Conservation (phyloP, 768 basidiomycete genomes). For the Rhizopogon vinicolor region DNA sequence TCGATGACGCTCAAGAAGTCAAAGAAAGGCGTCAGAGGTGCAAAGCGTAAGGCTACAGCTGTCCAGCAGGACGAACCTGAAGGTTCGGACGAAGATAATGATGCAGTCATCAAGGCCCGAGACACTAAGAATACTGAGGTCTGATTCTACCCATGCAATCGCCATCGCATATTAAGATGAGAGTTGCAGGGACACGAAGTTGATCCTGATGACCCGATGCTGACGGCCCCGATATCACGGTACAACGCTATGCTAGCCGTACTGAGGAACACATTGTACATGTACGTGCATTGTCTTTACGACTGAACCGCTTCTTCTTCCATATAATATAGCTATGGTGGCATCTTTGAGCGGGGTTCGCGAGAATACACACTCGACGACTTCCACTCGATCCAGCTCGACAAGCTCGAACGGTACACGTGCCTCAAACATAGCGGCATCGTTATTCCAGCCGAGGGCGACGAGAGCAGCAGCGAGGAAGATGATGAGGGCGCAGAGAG, state of each 20-base stretch:
- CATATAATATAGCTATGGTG: conserved; percentile 61
- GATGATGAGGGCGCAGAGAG: conserved; percentile 56
- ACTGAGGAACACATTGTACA: conserved; percentile 78
- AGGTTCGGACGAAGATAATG: conserved; percentile 8
- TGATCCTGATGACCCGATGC: conserved; percentile 61
- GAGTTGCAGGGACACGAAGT: conserved; percentile 25
- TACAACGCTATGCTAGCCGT: conserved; percentile 91
- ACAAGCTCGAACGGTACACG: conserved; percentile 75
- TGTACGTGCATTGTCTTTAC: conserved; percentile 42
- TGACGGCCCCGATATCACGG: conserved; percentile 61
- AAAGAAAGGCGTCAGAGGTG: conserved; percentile 44
- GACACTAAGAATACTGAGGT: conserved; percentile 12
- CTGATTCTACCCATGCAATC: not conserved
- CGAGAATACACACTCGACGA: conserved; percentile 89
- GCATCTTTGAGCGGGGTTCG: conserved; percentile 79
- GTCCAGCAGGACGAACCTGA: conserved; percentile 5
- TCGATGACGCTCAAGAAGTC: conserved; percentile 65
- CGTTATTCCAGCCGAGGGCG: conserved; percentile 57
- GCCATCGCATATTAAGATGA: not conserved
- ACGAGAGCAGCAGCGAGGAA: conserved; percentile 57
- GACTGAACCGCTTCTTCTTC: not conserved
- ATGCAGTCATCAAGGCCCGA: conserved; percentile 17
- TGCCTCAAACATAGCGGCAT: conserved; percentile 69
- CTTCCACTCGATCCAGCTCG: conserved; percentile 74
- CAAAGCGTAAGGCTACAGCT: conserved; percentile 37